Evolutionary conservation across 148 eudicot genomes (phyloP), one percentile per base, ranked within the genome.

Genomic region (Pouteria glomerata): DNA sequence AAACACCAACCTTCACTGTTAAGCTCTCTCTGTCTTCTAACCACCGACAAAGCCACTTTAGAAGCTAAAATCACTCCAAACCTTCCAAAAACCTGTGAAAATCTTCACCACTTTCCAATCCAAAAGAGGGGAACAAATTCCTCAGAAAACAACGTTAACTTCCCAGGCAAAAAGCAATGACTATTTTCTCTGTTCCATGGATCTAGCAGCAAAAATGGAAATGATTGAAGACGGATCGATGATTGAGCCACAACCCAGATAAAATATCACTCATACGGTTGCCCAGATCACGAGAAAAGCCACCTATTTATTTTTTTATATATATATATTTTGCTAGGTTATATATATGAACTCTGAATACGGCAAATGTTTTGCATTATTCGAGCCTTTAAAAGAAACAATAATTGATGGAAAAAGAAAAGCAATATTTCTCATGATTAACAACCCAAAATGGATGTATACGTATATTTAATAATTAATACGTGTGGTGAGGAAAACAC

Each of bases 221-320:
- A 77, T 70, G 67, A 75, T 63, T 62, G 67, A 81, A 68, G 68
- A 34, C 44, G 65, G 30, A 70, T 62, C 39, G 69, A 67, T 57
- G 45, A 66, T 52, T 70, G 62, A 71, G 77, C 61, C 72, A 51
- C 57, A 77, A 41, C 81, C 80, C 64, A 23, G 48, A 37, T 77
- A 64, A 42, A 83, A 73, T 44, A 69, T 82, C 76, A 68, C 77
- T 57, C 56, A 71, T 57, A 74, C 58, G 18, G 11, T 41, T 11
- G 66, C 78, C 74, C 78, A 47, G 67, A 68, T 75, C 80, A 76
- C 83, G 79, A 73, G 74, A 53, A 76, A 73, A 41, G 37, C 63
- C 10, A 66, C 23, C 14, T 68, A 26, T 11, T n/a, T n/a, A n/a
- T n/a, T n/a, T n/a, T n/a, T n/a, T n/a, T n/a, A n/a, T n/a, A n/a